These are phyloP conservation scores for Starmerella bombicola DNA, from an alignment of 805 yeast genomes.

Conservation along the genomic window DNA sequence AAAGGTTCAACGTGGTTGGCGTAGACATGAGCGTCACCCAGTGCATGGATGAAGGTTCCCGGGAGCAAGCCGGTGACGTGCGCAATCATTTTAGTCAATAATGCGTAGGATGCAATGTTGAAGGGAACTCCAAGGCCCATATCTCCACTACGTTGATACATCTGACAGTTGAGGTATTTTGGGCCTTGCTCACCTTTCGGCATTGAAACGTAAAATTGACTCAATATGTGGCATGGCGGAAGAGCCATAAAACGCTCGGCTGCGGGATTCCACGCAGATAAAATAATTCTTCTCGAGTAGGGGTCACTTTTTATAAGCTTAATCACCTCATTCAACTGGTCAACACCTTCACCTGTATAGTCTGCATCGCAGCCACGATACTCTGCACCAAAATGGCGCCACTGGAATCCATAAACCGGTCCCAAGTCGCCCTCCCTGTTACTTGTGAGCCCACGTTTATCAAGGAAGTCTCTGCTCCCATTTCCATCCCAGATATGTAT, in stretches of 20 bases:
- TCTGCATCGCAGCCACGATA: constrained; percentile 78
- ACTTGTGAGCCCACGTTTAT: constrained; percentile 62
- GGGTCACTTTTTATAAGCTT: constrained; percentile 76
- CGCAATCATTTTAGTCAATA: constrained; percentile 88
- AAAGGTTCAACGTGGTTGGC: constrained; percentile 87
- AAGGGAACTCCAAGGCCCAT: constrained; percentile 99
- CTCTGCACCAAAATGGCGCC: constrained; percentile 98
- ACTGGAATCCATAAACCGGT: constrained; percentile 97
- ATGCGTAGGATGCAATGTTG: constrained; percentile 91
- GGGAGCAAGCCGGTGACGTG: constrained; percentile 89
- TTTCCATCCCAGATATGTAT: constrained; percentile 99
- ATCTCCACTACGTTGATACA: constrained; percentile 97
- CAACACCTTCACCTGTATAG: constrained; percentile 78
- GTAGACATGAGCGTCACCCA: constrained; percentile 97
- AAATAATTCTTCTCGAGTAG: constrained; percentile 81
- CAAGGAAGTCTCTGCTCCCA: constrained; percentile 85
- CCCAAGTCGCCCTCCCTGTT: constrained; percentile 92
- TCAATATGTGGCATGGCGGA: constrained; percentile 96
- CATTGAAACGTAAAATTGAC: constrained; percentile 86
- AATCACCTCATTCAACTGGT: constrained; percentile 73
- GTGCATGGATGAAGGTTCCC: constrained; percentile 86
- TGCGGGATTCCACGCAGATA: constrained; percentile 98
- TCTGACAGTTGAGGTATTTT: constrained; percentile 70
- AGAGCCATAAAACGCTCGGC: constrained; percentile 89
- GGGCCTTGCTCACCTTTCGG: constrained; percentile 37